Percentiles rank a stretch among this genome's conserved stretches.
These are phyloP conservation scores for Colletotrichum ledebouriae DNA, from an alignment of 2,329 filamentous ascomycete species.

Conservation along the genomic window DNA sequence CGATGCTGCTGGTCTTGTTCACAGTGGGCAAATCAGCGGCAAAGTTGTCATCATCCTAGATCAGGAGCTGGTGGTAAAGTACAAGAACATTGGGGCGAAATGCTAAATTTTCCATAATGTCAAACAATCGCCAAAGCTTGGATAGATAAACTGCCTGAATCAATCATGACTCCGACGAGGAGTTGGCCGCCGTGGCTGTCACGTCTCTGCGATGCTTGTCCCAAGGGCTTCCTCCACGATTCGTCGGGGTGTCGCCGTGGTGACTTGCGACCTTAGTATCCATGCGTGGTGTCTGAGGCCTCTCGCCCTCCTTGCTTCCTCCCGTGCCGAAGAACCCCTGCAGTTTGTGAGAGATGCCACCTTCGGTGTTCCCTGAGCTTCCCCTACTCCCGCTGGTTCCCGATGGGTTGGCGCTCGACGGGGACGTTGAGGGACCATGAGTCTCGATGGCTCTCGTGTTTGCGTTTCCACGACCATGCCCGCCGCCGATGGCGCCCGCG, in stretches of 20 bases:
- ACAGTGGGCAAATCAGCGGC: constrained; percentile 66
- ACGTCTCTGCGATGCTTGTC: constrained; percentile 42
- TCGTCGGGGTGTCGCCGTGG: constrained; percentile 38
- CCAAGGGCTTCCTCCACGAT: constrained; percentile 38
- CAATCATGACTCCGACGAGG: not conserved
- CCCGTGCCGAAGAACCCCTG: constrained; percentile 47
- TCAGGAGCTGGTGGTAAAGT: constrained; percentile 50
- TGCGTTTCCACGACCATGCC: constrained; percentile 48
- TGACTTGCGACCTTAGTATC: constrained; percentile 41
- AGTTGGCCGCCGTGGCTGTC: constrained; percentile 12
- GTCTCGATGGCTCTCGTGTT: constrained; percentile 49
- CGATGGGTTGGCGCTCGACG: not conserved
- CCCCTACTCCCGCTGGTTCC: not conserved
- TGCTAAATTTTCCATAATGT: not conserved
- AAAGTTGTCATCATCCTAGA: constrained; percentile 69
- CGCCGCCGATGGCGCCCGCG: constrained; percentile 52
- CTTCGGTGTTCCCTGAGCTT: not conserved
- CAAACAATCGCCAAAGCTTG: not conserved
- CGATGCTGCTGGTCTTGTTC: constrained; percentile 62
- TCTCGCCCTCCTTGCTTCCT: constrained; percentile 41
- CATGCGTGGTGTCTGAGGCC: constrained; percentile 13
- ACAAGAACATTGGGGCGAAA: not conserved
- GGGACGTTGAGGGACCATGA: constrained; percentile 17
- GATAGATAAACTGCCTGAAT: no score
- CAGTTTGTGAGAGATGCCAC: constrained; percentile 36